Base-by-base conservation (phyloP, 2,329 filamentous ascomycete genomes). In the Penicillium fuscoglaucum region DNA sequence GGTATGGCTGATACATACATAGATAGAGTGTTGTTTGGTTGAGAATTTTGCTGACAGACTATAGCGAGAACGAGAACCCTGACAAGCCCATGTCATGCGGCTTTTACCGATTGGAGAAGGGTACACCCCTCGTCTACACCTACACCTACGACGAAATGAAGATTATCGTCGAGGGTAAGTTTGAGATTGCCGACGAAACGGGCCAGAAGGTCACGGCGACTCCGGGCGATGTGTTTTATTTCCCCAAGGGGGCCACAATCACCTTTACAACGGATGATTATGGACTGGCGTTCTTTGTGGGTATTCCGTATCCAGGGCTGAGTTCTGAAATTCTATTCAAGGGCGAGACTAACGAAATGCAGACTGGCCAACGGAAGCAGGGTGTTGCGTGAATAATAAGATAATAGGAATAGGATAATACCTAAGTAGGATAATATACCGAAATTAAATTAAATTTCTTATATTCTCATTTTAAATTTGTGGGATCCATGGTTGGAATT, bases 141-240 rank as follows among this genome's bases (percentile, higher is more conserved):
- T 90, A 90, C 74, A 85, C 80, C 41, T 90, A 89, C 74, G 83
- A 90, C 68, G 87, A 90, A 78, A 88, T 88, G 84, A 90, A 90
- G 78, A 87, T 90, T 69, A 87, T 90, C 62, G 74, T 90, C 10
- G 87, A 89, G 66, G 87, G 87, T 15, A 80, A 83, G 64, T 88
- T 86, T 68, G 82, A 85, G 61, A 88, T 90, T 66, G 79, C 78
- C 31, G 87, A 89, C 63, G 83, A 83, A 70, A 84, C 84, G 1
- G 87, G 86, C 39, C 79, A 83, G 65, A 76, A 81, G 63, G 84
- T 87, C 26, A 80, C 81, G 52, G 87, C 84, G 9, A 79, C 76
- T 33, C 79, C 82, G 8, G 87, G 87, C 0, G 87, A 90, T 71
- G 84, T 88, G 48, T 88, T 90, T 65, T 86, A 85, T 71, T 89